Evolutionary conservation across 768 basidiomycete genomes (phyloP).

Genomic region (Kwoniella bestiolae): DNA sequence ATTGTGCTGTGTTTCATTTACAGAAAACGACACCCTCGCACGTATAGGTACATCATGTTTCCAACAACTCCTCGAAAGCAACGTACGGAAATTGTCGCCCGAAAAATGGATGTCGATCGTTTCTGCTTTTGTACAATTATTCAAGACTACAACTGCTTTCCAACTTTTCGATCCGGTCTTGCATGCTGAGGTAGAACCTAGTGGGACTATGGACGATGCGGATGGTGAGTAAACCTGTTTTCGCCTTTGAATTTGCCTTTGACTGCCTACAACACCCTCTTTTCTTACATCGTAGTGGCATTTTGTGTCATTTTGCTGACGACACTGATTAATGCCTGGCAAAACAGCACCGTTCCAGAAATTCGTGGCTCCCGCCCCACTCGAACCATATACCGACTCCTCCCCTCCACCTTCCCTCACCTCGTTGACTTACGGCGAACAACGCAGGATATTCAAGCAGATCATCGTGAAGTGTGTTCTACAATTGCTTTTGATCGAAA

Average conservation of each 20-base stretch:
- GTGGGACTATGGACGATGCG: conserved; percentile 37
- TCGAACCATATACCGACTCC: conserved; percentile 72
- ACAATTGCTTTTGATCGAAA: conserved; percentile 93
- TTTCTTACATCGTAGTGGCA: background rate
- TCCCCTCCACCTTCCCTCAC: conserved; percentile 52
- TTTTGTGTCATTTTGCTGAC: background rate
- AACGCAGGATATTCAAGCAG: conserved; percentile 90
- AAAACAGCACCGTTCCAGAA: conserved; percentile 45
- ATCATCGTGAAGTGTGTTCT: conserved; percentile 99
- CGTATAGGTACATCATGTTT: conserved; percentile 97
- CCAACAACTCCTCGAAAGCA: conserved; percentile 92
- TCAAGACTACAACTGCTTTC: conserved; percentile 95
- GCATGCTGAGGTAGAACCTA: conserved; percentile 71
- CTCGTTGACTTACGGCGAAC: conserved; percentile 61
- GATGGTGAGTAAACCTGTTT: conserved; percentile 37
- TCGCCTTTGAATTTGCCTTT: background rate
- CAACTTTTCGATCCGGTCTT: conserved; percentile 93
- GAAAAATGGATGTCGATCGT: conserved; percentile 89
- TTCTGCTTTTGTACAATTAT: conserved; percentile 91
- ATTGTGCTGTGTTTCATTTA: background rate
- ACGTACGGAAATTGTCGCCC: conserved; percentile 81
- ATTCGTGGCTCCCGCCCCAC: conserved; percentile 65
- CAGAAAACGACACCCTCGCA: conserved; percentile 97
- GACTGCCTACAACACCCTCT: no score
- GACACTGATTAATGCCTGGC: conserved; percentile 1